Percentiles rank a stretch among this genome's conserved stretches.
phyloP scores from a whole-genome alignment of 2,329 filamentous ascomycete genomes.

The Mariannaea elegans region DNA sequence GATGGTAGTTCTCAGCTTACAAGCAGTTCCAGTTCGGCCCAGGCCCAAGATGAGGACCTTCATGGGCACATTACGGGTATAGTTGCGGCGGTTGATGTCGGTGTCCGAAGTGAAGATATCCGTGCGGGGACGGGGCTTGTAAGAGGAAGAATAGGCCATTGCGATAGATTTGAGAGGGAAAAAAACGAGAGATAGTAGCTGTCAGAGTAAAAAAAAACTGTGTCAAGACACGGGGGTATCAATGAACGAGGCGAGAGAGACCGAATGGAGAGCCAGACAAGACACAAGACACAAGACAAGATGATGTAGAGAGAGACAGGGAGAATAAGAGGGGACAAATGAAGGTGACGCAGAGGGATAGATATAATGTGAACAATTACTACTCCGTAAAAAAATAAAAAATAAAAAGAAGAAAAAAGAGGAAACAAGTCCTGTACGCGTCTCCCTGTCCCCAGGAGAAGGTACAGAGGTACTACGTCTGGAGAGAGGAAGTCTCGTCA shows the following conservation, averaged over 20 bases:
- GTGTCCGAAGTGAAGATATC: conserved; percentile 73
- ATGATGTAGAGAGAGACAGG: background rate
- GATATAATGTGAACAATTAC: background rate
- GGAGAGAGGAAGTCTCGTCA: background rate
- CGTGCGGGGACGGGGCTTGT: conserved; percentile 54
- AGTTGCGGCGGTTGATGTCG: conserved; percentile 72
- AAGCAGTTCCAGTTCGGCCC: conserved; percentile 75
- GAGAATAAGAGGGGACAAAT: background rate
- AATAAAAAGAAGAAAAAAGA: background rate
- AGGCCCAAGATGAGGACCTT: conserved; percentile 75
- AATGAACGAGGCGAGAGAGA: background rate
- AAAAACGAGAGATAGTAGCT: background rate
- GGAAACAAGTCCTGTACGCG: background rate
- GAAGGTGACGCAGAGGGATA: background rate
- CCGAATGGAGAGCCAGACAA: background rate
- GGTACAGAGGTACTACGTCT: background rate
- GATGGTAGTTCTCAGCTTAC: conserved; percentile 51
- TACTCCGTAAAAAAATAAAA: background rate
- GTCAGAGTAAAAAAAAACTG: no score
- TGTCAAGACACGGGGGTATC: no score
- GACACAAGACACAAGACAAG: background rate
- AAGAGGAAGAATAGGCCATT: conserved; percentile 44
- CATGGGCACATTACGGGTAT: conserved; percentile 75
- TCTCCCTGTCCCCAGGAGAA: background rate
- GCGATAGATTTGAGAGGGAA: no score